phyloP scores from a whole-genome alignment of 345 rosid genomes.

The Citrus unshiu region DNA sequence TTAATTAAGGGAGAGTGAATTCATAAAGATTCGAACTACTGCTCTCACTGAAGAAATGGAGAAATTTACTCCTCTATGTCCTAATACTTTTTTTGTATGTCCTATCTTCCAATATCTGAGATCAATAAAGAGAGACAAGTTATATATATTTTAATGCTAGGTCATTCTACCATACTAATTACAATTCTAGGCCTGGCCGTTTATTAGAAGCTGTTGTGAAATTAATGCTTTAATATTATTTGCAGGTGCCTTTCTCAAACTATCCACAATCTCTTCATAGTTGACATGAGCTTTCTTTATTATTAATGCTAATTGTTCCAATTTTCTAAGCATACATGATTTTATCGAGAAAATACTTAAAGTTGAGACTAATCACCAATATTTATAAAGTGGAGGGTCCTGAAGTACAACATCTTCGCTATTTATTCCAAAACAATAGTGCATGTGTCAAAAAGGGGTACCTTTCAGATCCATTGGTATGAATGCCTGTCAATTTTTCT shows the following conservation, averaged over 20 bases:
- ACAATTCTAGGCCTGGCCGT: too few relatives aligned
- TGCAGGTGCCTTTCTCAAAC: background rate
- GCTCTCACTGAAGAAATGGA: fast-evolving
- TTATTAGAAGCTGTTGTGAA: background rate
- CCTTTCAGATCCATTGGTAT: background rate
- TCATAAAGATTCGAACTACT: too few relatives aligned
- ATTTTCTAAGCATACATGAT: background rate
- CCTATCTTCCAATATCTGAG: too few relatives aligned
- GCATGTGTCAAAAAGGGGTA: background rate
- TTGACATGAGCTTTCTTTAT: too few relatives aligned
- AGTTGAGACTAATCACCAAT: background rate
- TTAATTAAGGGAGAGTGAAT: too few relatives aligned
- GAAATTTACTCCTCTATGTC: too few relatives aligned
- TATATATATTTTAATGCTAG: too few relatives aligned
- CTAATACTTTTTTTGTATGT: too few relatives aligned
- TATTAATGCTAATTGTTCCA: background rate
- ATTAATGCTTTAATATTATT: background rate
- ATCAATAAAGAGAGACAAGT: too few relatives aligned
- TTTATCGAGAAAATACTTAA: background rate
- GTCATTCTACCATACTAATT: too few relatives aligned
- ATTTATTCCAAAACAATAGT: too few relatives aligned
- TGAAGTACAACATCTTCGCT: background rate
- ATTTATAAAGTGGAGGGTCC: background rate
- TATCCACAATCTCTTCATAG: background rate
- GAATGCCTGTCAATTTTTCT: background rate